These are phyloP conservation scores for Laguncularia racemosa DNA, from an alignment of 345 rosid species.

Conservation along the genomic window DNA sequence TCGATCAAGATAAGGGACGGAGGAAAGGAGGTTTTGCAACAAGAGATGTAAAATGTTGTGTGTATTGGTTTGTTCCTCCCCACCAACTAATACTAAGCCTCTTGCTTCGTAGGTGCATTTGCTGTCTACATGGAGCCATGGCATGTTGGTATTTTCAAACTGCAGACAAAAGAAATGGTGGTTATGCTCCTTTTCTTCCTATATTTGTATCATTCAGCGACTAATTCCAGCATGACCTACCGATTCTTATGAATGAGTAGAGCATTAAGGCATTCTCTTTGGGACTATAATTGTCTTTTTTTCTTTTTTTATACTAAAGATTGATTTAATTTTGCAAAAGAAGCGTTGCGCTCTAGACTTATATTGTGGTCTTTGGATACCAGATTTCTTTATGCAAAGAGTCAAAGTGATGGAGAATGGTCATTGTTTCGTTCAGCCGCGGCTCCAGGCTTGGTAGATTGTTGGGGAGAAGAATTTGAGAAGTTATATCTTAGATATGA, in stretches of 20 bases:
- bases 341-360: slow-evolving; percentile 82
- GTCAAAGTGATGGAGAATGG: slow-evolving; percentile 66
- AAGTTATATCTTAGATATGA: slow-evolving; percentile 55
- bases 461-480: slow-evolving; percentile 85
- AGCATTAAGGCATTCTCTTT: slow-evolving; percentile 21
- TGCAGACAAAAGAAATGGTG: slow-evolving; percentile 64
- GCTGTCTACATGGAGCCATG: slow-evolving; percentile 85
- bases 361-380: slow-evolving; percentile 83
- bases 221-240: background rate
- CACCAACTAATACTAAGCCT: too few relatives aligned
- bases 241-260: slow-evolving; percentile 31
- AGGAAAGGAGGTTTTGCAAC: too few relatives aligned
- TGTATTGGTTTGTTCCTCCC: too few relatives aligned
- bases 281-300: background rate
- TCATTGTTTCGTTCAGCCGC: slow-evolving; percentile 81
- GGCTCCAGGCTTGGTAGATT: slow-evolving; percentile 81
- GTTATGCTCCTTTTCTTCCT: too few relatives aligned
- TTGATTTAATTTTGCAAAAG: slow-evolving; percentile 32
- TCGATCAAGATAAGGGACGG: too few relatives aligned
- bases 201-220: background rate
- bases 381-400: slow-evolving; percentile 89
- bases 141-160: slow-evolving; percentile 68
- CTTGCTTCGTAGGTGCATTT: too few relatives aligned
- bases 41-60: too few relatives aligned
- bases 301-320: background rate